Base-by-base conservation (phyloP, 352 stramenopile genomes). In the Phytophthora brassicae region DNA sequence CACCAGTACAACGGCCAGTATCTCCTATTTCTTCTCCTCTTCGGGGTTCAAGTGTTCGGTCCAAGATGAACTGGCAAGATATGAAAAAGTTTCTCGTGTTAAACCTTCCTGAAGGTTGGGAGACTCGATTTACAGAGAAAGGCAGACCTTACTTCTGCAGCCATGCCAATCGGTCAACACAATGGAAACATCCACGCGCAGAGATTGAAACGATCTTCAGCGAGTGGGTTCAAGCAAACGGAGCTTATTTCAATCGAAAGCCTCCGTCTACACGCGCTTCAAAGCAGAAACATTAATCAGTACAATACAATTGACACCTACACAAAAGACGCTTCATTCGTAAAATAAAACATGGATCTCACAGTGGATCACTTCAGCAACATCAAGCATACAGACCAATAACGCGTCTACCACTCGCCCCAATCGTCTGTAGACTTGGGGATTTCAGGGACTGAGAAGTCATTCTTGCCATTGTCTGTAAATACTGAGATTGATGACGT, bases 61-160 rank as follows among this genome's bases (percentile, higher is more conserved):
- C 70, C 20, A 88, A 84, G 29, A 72, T 88, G 71, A 86, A 56
- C 16, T 90, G 82, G 81, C 86, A 86, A 31, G 77, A 93, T 38
- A 89, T 93, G 77, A 88, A 84, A 35, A 84, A 85, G 39, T 75
- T 89, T 17, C 52, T 93, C 2, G 54, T 82, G 4, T 33, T 91
- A 17, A 90, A 90, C 28, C 64, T 93, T 2, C 86, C 86, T 0
- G 72, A 89, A 22, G 84, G 86, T 8, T 95, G 86, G 86, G 86
- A 95, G 53, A 85, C 75, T 39, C 81, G 86, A 5, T 91, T 88
- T 64, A 95, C 82, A 14, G 79, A 89, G 36, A 92, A 90, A 22
- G 84, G 86, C 3, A 77, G 77, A 42, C 86, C 86, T 1, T 95
- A 95, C 63, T 93, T 93, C 55, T 92, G 84, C 66, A 88, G 91